A percentile compares a stretch with the other conserved stretches of the same genome.
Conservation (phyloP, 495 filamentous ascomycete genomes). For the Coniosporium apollinis region DNA sequence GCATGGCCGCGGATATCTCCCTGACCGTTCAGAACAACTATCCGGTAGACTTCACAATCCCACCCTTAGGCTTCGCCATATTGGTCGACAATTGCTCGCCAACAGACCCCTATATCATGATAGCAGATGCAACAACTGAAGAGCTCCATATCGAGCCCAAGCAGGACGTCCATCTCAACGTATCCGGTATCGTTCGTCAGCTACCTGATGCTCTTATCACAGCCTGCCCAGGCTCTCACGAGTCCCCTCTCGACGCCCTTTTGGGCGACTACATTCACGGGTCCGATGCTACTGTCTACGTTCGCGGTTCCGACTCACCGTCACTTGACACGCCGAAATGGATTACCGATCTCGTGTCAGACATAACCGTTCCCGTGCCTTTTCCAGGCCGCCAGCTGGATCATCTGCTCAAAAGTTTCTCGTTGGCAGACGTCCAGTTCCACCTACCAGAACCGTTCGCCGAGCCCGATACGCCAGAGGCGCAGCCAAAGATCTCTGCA, state of each 20-base stretch:
- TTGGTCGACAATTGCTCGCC: conserved; percentile 60
- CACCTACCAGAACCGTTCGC: conserved; percentile 61
- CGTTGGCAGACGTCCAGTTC: conserved; percentile 68
- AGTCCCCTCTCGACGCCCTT: conserved; percentile 74
- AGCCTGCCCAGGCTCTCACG: conserved; percentile 53
- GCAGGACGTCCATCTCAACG: conserved; percentile 45
- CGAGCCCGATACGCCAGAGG: conserved; percentile 53
- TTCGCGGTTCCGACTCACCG: conserved; percentile 58
- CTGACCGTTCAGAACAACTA: conserved; percentile 52
- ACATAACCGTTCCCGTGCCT: conserved; percentile 66
- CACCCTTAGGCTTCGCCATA: conserved; percentile 66
- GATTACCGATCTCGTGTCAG: conserved; percentile 63
- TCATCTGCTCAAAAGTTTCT: conserved; percentile 70
- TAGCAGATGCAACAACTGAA: conserved; percentile 59
- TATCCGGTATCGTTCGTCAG: conserved; percentile 47
- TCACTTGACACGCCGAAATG: conserved; percentile 52
- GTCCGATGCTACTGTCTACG: conserved; percentile 55
- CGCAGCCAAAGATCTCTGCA: conserved; percentile 64
- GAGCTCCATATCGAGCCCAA: conserved; percentile 47
- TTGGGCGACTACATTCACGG: conserved; percentile 70
- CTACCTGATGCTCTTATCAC: conserved; percentile 54
- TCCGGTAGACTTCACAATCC: conserved; percentile 55
- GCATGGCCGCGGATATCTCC: conserved; percentile 63
- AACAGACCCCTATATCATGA: conserved; percentile 43
- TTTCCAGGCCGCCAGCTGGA: conserved; percentile 69